Evolutionary conservation across 352 stramenopile species (phyloP), one percentile per base, ranked within the genome.

Genomic region (Phytophthora citrophthora): DNA sequence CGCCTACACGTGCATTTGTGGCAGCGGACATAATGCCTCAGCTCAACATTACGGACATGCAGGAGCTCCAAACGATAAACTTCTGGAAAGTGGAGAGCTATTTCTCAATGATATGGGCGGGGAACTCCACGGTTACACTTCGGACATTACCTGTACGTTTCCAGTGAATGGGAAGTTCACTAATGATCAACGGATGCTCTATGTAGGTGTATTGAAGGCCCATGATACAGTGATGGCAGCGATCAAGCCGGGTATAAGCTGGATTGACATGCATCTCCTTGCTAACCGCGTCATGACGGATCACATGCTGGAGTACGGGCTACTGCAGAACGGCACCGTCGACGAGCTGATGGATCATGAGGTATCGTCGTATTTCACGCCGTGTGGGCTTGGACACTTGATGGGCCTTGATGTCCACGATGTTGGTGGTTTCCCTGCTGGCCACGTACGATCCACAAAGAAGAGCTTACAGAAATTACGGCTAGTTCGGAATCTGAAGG

Each of bases 361-460:
- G 68, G 81, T 99, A 16, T 98, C 93, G 43, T 93, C 94, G 11
- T 96, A 99, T 64, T 99, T 99, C 66, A 99, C 99, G 83, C 98
- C 97, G 7, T 96, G 99, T 68, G 97, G 98, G 5, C 77, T 99
- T 23, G 98, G 98, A n/a, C 98, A 99, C 77, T 84, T 99, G 38
- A 98, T 99, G 74, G 98, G 97, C 6, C 90, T 99, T 26, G 97
- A 99, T 72, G 98, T 90, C 15, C 98, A 99, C 70, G 97, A 99
- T 70, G 96, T 98, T 18, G 96, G 94, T 26, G 95, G 95, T 5
- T 97, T 97, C 61, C 88, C 91, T 4, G 40, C 74, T 20, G 86
- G 80, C 31, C 64, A 81, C 50, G 67, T 64, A 41, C 85, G 84
- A 64, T 88, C 74, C 15, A 77, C 63, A 16, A 89, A 81, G 53